phyloP scores from a whole-genome alignment of 306 rosid genomes.

The Dalbergia cochinchinensis region DNA sequence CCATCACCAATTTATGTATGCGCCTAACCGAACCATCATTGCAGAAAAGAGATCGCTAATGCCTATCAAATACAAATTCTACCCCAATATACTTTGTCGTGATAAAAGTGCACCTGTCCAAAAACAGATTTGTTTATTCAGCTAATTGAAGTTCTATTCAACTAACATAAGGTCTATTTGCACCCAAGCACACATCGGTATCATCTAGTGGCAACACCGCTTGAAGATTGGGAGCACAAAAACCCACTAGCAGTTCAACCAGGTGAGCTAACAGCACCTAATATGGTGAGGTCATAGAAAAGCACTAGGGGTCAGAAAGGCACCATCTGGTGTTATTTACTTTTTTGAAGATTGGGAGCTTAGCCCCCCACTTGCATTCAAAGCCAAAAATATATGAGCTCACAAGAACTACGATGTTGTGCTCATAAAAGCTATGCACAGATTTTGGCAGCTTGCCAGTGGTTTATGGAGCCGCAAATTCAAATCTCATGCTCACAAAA shows the following conservation, averaged over 20 bases:
- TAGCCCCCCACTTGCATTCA: slow-evolving; percentile 47
- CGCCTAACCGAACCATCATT: slow-evolving; percentile 12
- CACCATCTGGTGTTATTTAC: slow-evolving; percentile 38
- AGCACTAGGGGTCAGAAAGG: slow-evolving; percentile 36
- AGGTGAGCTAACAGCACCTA: slow-evolving; percentile 24
- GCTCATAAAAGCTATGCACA: slow-evolving; percentile 24
- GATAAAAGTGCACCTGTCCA: slow-evolving; percentile 22
- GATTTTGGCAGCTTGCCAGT: slow-evolving; percentile 47
- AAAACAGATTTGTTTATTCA: slow-evolving; percentile 6
- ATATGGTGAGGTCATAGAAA: slow-evolving; percentile 41
- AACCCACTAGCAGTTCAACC: slow-evolving; percentile 35
- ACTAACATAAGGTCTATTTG: background rate
- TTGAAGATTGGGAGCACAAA: slow-evolving; percentile 37
- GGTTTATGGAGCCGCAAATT: slow-evolving; percentile 46
- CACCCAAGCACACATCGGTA: slow-evolving; percentile 18
- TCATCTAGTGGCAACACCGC: slow-evolving; percentile 36
- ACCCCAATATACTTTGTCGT: background rate
- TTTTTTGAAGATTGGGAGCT: slow-evolving; percentile 40
- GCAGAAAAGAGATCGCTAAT: background rate
- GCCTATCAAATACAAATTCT: slow-evolving; percentile 13
- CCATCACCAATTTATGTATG: background rate
- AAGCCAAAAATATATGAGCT: slow-evolving; percentile 44
- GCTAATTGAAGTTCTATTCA: slow-evolving; percentile 27
- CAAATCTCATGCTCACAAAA: slow-evolving; percentile 22
- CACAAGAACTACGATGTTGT: slow-evolving; percentile 42